A percentile compares a stretch with the other conserved stretches of the same genome.
Conservation (phyloP, 768 basidiomycete genomes). For the Tylopilus vinaceipallidus region DNA sequence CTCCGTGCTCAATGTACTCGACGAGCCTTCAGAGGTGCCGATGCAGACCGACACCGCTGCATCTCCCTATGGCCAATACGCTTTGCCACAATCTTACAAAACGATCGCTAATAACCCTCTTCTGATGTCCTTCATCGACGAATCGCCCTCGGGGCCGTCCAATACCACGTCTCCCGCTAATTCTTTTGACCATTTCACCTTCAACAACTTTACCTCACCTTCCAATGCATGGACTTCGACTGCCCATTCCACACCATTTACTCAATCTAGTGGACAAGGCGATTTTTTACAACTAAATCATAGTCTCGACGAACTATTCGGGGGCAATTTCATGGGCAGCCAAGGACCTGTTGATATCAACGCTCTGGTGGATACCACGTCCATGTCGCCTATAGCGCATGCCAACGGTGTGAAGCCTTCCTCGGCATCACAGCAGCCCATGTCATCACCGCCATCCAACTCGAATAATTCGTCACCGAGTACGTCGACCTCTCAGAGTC, state of each 20-base stretch:
- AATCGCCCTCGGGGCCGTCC: slow-evolving; percentile 32
- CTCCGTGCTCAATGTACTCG: slow-evolving; percentile 58
- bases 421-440: slow-evolving; percentile 13
- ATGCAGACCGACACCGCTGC: slow-evolving; percentile 58
- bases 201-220: slow-evolving; percentile 43
- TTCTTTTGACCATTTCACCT: slow-evolving; percentile 41
- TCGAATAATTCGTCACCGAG: slow-evolving; percentile 28
- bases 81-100: slow-evolving; percentile 55
- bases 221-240: slow-evolving; percentile 25
- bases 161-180: slow-evolving; percentile 17
- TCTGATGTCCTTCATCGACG: slow-evolving; percentile 80
- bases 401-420: slow-evolving; percentile 22
- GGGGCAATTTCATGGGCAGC: slow-evolving; percentile 35
- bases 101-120: slow-evolving; percentile 82
- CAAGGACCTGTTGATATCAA: slow-evolving; percentile 35
- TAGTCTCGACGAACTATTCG: slow-evolving; percentile 46
- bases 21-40: slow-evolving; percentile 58
- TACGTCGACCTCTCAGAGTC: slow-evolving; percentile 24
- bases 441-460: slow-evolving; percentile 15
- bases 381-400: slow-evolving; percentile 49
- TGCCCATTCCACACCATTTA: slow-evolving; percentile 15
- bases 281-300: slow-evolving; percentile 26
- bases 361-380: slow-evolving; percentile 32
- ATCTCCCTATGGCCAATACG: slow-evolving; percentile 45
- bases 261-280: slow-evolving; percentile 20